Conservation (phyloP, 306 rosid genomes). For the Vigna radiata region DNA sequence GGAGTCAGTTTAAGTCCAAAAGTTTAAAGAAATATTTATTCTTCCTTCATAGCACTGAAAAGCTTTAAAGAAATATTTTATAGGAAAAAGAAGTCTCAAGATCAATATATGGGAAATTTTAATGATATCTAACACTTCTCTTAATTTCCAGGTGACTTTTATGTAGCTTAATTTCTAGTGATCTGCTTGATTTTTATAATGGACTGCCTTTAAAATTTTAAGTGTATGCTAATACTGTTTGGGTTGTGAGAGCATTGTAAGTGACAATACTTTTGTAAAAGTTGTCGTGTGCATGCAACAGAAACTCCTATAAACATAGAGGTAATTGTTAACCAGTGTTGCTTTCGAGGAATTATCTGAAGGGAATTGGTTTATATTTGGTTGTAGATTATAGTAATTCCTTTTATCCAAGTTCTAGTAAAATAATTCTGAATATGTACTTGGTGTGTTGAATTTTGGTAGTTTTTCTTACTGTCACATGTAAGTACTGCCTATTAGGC, state of each 20-base stretch:
- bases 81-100: slow-evolving; percentile 16
- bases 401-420: not conserved
- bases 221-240: not conserved
- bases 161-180: not conserved
- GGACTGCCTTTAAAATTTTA: slow-evolving; percentile 5
- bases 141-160: slow-evolving; percentile 66
- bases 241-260: not conserved
- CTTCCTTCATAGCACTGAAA: slow-evolving; percentile 51
- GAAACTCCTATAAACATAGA: not conserved
- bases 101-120: slow-evolving; percentile 14
- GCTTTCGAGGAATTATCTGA: too few species aligned
- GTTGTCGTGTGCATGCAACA: slow-evolving; percentile 10
- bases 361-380: not conserved
- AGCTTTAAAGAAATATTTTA: slow-evolving; percentile 8
- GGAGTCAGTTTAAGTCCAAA: too few species aligned
- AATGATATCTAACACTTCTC: slow-evolving; percentile 17
- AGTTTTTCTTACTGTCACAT: not conserved
- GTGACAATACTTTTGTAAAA: not conserved
- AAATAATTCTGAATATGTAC: not conserved
- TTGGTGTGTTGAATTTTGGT: slow-evolving; percentile 13
- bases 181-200: not conserved
- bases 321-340: too few species aligned
- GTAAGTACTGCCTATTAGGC: not conserved
- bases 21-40: slow-evolving; percentile 60
- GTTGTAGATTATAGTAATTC: not conserved